These are phyloP conservation scores for Apophysomyces sp. DNA, from an alignment of 371 early-diverging fungal genomes.

Conservation along the genomic window DNA sequence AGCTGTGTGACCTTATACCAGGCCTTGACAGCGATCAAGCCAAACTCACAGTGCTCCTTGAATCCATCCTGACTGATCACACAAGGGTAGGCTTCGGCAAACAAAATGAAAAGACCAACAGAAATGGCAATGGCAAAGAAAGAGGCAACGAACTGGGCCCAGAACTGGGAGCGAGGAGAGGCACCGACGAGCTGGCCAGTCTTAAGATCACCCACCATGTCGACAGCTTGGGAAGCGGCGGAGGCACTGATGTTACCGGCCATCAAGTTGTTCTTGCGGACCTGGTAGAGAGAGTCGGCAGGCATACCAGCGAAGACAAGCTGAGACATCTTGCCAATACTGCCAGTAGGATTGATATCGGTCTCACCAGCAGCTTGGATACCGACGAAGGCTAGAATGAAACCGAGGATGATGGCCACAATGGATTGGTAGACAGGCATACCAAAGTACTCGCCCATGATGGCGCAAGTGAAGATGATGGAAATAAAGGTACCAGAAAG, in stretches of 20 bases:
- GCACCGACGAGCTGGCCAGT: conserved; percentile 61
- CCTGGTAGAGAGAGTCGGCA: conserved; percentile 21
- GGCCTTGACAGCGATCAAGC: conserved; percentile 59
- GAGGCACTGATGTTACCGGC: conserved; percentile 64
- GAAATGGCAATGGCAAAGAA: conserved; percentile 57
- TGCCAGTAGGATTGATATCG: conserved; percentile 66
- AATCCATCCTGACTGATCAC: conserved; percentile 29
- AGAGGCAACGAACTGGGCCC: conserved; percentile 62
- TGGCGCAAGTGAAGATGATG: conserved; percentile 59
- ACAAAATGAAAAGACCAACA: conserved; percentile 61
- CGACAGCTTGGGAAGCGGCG: conserved; percentile 61
- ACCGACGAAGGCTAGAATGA: conserved; percentile 71
- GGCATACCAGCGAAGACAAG: conserved; percentile 62
- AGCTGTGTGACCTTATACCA: conserved; percentile 63
- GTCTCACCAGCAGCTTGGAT: conserved; percentile 69
- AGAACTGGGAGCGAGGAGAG: conserved; percentile 63
- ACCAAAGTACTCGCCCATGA: conserved; percentile 58
- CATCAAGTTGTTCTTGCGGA: conserved; percentile 58
- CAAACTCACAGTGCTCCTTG: conserved; percentile 49
- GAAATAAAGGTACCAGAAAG: conserved; percentile 52
- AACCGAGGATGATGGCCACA: conserved; percentile 62
- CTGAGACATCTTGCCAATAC: conserved; percentile 65
- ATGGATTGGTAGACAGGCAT: conserved; percentile 58
- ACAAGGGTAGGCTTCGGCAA: conserved; percentile 64
- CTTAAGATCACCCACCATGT: conserved; percentile 70